A percentile compares a stretch with the other conserved stretches of the same genome.
phyloP scores from a whole-genome alignment of 345 rosid genomes.

The Corchorus capsularis region DNA sequence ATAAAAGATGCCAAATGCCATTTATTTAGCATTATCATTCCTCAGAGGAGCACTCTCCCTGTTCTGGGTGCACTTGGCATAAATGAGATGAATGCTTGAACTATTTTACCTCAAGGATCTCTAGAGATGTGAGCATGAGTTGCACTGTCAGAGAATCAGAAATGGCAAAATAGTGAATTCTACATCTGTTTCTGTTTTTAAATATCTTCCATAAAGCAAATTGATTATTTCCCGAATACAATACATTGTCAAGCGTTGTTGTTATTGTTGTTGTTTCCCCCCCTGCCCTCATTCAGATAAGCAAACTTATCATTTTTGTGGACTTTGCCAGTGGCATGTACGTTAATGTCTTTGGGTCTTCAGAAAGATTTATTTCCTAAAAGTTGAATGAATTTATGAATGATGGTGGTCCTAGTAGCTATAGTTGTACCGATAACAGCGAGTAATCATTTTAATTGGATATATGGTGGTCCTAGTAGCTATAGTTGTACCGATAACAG shows the following conservation, averaged over 20 bases:
- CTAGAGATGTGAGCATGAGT: not conserved
- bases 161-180: not conserved
- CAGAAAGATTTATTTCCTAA: conserved; percentile 3
- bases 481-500: not conserved
- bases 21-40: not conserved
- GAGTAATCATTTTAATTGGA: conserved; percentile 19
- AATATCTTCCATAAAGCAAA: not conserved
- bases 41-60: not conserved
- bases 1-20: not conserved
- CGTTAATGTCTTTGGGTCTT: conserved; percentile 11
- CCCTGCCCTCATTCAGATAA: not conserved
- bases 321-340: not conserved
- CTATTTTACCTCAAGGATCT: not conserved
- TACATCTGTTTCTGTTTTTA: not conserved
- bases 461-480: too few species aligned
- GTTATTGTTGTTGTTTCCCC: not conserved
- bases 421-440: not conserved
- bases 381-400: not conserved
- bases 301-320: not conserved
- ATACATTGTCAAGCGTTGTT: not conserved
- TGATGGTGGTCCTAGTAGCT: not conserved
- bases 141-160: not conserved
- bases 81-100: not conserved
- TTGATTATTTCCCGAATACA: not conserved
- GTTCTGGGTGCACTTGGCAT: not conserved